A percentile compares a stretch with the other conserved stretches of the same genome.
phyloP scores from a whole-genome alignment of 2,329 filamentous ascomycete species.

The Nemania diffusa region DNA sequence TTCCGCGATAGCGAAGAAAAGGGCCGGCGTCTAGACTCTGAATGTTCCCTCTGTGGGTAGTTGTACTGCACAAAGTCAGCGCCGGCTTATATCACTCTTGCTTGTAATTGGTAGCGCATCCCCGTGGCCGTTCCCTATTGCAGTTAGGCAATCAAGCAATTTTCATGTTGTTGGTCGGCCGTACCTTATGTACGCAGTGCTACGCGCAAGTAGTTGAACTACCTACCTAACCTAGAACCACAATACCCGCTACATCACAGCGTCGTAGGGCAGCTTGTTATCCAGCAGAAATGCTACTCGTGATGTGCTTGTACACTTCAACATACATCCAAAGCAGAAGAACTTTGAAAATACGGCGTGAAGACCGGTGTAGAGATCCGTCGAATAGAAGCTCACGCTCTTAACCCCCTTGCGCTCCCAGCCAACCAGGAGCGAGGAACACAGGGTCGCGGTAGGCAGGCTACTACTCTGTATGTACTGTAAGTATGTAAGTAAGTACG shows the following conservation, averaged over 20 bases:
- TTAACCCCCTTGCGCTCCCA: not conserved
- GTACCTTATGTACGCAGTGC: too few species aligned
- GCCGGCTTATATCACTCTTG: not conserved
- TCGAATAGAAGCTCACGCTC: conserved; percentile 20
- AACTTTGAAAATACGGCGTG: not conserved
- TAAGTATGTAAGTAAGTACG: too few species aligned
- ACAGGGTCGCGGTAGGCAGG: conserved; percentile 14
- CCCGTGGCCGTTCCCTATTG: not conserved
- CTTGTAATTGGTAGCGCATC: not conserved
- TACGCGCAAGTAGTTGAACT: too few species aligned
- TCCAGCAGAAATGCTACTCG: not conserved
- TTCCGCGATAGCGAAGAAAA: conserved; percentile 16
- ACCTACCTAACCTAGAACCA: not conserved
- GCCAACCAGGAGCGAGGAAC: conserved; percentile 24
- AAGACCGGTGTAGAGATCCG: conserved; percentile 23
- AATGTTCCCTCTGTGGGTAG: conserved; percentile 1
- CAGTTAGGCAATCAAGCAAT: not conserved
- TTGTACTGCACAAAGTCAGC: not conserved
- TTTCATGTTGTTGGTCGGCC: not conserved
- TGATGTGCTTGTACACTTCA: not conserved
- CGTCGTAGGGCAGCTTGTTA: not conserved
- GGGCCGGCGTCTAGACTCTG: conserved; percentile 21
- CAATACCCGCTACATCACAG: not conserved
- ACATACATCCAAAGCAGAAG: not conserved
- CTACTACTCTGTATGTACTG: too few species aligned